These are phyloP conservation scores for Pythium scleroteichum DNA, from an alignment of 352 stramenopile genomes.

Conservation along the genomic window DNA sequence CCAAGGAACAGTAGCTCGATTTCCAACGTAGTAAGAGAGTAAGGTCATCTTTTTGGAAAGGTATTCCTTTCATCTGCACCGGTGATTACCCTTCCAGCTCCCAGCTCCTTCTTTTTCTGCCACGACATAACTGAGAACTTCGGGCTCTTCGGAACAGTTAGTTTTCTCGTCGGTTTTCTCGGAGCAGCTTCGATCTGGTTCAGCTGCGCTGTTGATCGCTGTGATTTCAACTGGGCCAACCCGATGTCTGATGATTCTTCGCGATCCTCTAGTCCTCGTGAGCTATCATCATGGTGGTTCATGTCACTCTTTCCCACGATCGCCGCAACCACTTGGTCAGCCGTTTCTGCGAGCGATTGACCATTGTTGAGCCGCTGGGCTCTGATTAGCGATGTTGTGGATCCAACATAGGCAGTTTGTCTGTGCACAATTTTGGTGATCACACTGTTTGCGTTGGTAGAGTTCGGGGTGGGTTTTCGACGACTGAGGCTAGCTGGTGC, in stretches of 20 bases:
- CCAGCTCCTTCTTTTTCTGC: constrained; percentile 60
- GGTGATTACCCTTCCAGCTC: background rate
- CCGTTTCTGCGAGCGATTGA: constrained; percentile 52
- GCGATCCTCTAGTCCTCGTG: constrained; percentile 16
- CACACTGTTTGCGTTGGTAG: constrained; percentile 8
- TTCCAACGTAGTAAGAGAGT: too few relatives aligned
- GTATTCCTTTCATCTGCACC: constrained; percentile 1
- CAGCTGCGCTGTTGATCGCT: constrained; percentile 43
- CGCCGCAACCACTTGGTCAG: constrained; percentile 44
- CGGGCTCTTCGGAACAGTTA: constrained; percentile 76
- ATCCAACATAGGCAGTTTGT: constrained; percentile 48
- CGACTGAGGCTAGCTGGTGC: too few relatives aligned
- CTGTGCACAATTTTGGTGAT: background rate
- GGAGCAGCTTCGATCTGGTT: constrained; percentile 25
- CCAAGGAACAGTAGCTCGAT: too few relatives aligned
- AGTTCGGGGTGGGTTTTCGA: background rate
- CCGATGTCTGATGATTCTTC: background rate
- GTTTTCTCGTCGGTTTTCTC: constrained; percentile 36
- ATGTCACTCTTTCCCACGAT: constrained; percentile 23
- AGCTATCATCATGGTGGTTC: background rate
- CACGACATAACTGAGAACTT: constrained; percentile 88
- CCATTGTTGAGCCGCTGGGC: constrained; percentile 48
- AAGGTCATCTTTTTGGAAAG: constrained; percentile 10
- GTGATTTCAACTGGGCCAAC: constrained; percentile 30
- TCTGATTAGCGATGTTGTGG: constrained; percentile 67